Evolutionary conservation across 2,329 filamentous ascomycete species (phyloP), one percentile per base, ranked within the genome.

Genomic region (Colletotrichum lupini): DNA sequence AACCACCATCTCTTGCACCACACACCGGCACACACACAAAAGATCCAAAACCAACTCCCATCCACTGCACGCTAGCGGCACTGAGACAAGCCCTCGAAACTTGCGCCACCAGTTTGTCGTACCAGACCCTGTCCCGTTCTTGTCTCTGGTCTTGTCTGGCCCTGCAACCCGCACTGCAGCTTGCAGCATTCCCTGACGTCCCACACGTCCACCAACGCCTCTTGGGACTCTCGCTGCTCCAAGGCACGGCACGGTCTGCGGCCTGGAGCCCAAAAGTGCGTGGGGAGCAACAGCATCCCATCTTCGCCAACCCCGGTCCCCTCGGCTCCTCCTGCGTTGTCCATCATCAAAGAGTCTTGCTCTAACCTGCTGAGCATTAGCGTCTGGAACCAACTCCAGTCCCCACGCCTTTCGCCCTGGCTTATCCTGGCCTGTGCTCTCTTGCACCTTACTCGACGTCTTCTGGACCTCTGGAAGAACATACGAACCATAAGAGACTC

Each of bases 21-120:
- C 42, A 49, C 42, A 35, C 42, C 1, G 19, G 19, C 42, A n/a
- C 7, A 22, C 42, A 57, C 46, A 35, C 26, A 46, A 55, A 49
- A 63, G 37, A 65, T 57, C 67, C 53, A 49, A 66, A 42, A 59
- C 53, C 55, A 24, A 46, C 55, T 26, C 49, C 8, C 8, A 49
- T 57, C 59, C 59, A 65, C 67, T 35, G 59, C 52, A 22, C 62
- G 37, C 68, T 60, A 53, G 68, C 55, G 55, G 62, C 62, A 70
- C 62, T 66, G 68, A 67, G 61, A 70, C 68, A 67, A 67, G 53
- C 62, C 30, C 56, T 70, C 62, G 61, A 60, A 67, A 67, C 62
- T 60, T 67, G 62, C 68, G 62, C 68, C 68, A 70, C 42, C 62
- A 24, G 62, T 60, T 67, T 71, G 62, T 56, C 62, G 46, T 67